These are phyloP conservation scores for Calonectria pseudoreteaudii DNA, from an alignment of 2,329 filamentous ascomycete genomes.

Conservation along the genomic window DNA sequence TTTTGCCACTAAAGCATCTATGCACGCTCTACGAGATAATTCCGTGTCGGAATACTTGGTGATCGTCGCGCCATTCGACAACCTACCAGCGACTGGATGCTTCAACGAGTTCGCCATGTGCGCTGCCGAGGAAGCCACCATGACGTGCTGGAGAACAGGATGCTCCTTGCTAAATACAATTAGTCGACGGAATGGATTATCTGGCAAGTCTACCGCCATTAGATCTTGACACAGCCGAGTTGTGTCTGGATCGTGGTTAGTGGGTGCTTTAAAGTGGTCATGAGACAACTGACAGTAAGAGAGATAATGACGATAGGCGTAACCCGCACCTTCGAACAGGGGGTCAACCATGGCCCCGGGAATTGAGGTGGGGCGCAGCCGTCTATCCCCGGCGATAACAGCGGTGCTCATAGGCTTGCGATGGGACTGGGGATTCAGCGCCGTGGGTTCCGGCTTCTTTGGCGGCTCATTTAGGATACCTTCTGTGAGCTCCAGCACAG, in stretches of 20 bases:
- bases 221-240: constrained; percentile 63
- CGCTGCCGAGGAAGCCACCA: constrained; percentile 60
- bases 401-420: background rate
- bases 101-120: constrained; percentile 55
- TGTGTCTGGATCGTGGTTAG: constrained; percentile 51
- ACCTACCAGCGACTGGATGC: constrained; percentile 6
- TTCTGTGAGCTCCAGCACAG: constrained; percentile 19
- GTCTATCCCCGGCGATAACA: constrained; percentile 7
- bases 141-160: constrained; percentile 57
- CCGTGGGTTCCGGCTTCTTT: background rate
- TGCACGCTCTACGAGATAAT: constrained; percentile 33
- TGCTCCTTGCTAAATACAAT: constrained; percentile 54
- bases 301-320: constrained; percentile 55
- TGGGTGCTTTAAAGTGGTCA: background rate
- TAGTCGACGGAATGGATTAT: constrained; percentile 60
- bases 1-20: constrained; percentile 59
- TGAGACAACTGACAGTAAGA: constrained; percentile 50
- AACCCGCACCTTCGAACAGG: constrained; percentile 64
- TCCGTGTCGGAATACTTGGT: constrained; percentile 44
- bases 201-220: constrained; percentile 56
- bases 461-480: background rate
- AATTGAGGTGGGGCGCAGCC: constrained; percentile 31
- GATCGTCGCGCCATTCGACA: constrained; percentile 42
- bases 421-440: constrained; percentile 20
- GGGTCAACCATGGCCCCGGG: constrained; percentile 56